These are phyloP conservation scores for Fraxinus dipetala DNA, from an alignment of 305 asterid species.

Conservation along the genomic window DNA sequence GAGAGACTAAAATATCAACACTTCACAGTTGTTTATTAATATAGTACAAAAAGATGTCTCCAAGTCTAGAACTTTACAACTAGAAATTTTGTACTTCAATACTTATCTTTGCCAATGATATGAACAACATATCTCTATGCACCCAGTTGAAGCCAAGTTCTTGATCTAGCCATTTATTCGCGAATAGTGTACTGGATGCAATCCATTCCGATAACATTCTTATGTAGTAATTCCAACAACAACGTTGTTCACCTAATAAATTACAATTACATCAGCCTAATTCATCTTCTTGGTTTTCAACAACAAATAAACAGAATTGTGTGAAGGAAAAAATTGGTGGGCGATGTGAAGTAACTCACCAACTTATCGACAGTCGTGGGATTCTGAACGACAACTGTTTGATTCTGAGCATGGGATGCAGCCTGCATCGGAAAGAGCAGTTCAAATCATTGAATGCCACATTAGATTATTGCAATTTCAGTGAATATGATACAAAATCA, in stretches of 20 bases:
- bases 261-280: not conserved
- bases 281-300: not conserved
- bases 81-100: not conserved
- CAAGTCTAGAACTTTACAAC: not conserved
- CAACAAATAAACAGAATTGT: no score
- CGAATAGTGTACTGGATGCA: not conserved
- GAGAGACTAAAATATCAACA: not conserved
- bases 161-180: not conserved
- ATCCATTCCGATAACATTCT: not conserved
- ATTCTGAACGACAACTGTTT: conserved; percentile 49
- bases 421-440: conserved; percentile 26
- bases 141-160: not conserved
- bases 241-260: conserved; percentile 44
- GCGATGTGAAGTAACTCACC: conserved; percentile 27
- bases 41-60: not conserved
- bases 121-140: not conserved
- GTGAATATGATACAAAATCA: not conserved
- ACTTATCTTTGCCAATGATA: not conserved
- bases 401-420: conserved; percentile 31
- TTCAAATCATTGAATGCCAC: not conserved
- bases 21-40: not conserved
- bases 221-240: conserved; percentile 47
- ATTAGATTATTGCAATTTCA: not conserved
- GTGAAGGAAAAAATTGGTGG: not conserved
- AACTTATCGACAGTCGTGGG: conserved; percentile 45